These are phyloP conservation scores for Tetracladium setigerum DNA, from an alignment of 495 filamentous ascomycete genomes.

Conservation along the genomic window DNA sequence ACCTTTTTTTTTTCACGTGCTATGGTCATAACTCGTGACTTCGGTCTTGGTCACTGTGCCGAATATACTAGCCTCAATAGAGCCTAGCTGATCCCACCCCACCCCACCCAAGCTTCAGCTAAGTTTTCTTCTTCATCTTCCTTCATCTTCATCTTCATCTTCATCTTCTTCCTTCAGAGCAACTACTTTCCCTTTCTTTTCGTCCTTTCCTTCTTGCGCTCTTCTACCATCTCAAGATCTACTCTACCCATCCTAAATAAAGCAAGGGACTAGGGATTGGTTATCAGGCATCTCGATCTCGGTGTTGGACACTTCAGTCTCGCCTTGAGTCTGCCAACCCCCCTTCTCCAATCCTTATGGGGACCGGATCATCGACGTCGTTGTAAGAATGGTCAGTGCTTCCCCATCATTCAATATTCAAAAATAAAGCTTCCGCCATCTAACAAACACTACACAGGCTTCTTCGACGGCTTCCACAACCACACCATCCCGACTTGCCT, in stretches of 20 bases:
- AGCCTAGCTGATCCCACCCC: background rate
- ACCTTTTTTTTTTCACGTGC: too few species aligned
- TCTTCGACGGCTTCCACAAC: conserved; percentile 24
- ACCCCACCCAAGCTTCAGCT: background rate
- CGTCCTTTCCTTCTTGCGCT: too few species aligned
- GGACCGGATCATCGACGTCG: conserved; percentile 11
- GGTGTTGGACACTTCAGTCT: conserved; percentile 21
- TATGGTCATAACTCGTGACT: too few species aligned
- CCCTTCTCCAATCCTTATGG: conserved; percentile 8
- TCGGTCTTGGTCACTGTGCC: too few species aligned
- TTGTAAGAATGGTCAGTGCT: conserved; percentile 20
- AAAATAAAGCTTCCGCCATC: background rate
- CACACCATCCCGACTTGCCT: conserved; percentile 30
- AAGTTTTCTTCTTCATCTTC: conserved; percentile 3
- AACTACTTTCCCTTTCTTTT: too few species aligned
- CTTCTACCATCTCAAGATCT: too few species aligned
- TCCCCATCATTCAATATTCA: too few species aligned
- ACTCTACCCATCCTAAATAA: too few species aligned
- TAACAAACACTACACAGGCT: conserved; percentile 9
- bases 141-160: background rate
- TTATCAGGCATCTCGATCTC: background rate
- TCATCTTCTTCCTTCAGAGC: background rate
- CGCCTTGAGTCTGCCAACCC: conserved; percentile 7
- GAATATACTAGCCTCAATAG: background rate
- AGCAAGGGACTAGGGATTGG: background rate